Base-by-base conservation (phyloP, 495 filamentous ascomycete species). In the Achaetomiella virescens region DNA sequence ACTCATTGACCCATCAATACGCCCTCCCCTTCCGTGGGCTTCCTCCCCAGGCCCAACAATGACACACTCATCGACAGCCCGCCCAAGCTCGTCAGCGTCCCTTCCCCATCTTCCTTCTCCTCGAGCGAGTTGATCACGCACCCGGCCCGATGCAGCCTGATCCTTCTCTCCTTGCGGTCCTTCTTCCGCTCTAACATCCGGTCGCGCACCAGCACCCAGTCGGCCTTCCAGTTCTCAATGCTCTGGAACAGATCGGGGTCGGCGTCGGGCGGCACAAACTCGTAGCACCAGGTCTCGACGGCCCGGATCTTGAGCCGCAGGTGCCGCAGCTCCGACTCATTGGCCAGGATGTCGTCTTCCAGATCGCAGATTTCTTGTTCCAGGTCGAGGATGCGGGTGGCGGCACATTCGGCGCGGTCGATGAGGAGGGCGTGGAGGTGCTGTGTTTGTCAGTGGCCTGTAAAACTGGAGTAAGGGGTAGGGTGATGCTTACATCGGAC, bases 371-470 rank as follows among this genome's bases (percentile, higher is more conserved):
- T 57, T 12, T 74, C 68, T 24, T 70, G 70, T 51, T 83, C 78
- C 18, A 83, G 70, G 24, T 73, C 61, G 21, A 80, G 62, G 42
- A 83, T 80, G 18, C 74, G 72, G 54, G 75, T 68, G 20, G 80
- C 78, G 29, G 78, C 78, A 9, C 72, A 72, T 57, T 81, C 79
- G 35, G 72, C 72, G 18, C 79, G 68, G 24, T 72, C 71, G 45
- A 81, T 68, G 3, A 81, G 67, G 36, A 83, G 58, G 11, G 67
- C 68, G 48, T 81, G 79, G 48, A 83, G 75, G 57, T 83, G 78
- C 78, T 82, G 54, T 20, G 18, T 17, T 21, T 21, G 14, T 2
- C 11, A 18, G 0, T 21, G 11, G 27, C 9, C 9, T 14, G 33
- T 37, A 17, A 6, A 12, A 12, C 4, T 8, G 21, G 25, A 33